Evolutionary conservation across 225 moss, liverwort and hornwort species (phyloP), one percentile per base, ranked within the genome.

Genomic region (Rhytidiadelphus loreus): DNA sequence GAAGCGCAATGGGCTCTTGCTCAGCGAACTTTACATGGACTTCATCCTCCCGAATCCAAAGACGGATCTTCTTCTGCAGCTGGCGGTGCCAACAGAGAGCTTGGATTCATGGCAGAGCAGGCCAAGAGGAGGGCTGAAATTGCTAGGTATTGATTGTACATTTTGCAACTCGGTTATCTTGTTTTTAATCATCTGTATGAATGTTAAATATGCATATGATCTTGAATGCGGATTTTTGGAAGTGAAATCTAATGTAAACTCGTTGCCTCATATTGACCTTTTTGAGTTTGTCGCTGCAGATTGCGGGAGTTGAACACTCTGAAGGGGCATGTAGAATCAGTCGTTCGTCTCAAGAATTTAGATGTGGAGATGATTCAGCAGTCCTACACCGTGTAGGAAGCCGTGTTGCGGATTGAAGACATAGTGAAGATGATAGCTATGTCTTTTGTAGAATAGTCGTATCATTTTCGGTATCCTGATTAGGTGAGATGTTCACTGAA

Each of bases 1-100:
- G 95, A 98, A 86, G 96, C 95, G 58, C 95, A 96, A 79, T 98
- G 98, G 98, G 98, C 95, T 37, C 96, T 92, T 58, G 98, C 96
- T 77, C 98, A 98, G 83, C 94, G 95, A 88, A 98, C 98, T 55
- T 82, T 98, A 75, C 96, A 96, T 58, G 98, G 96, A 78, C 93
- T 98, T 70, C 96, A 98, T 44, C 94, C 96, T 83, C 90, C 91
- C 10, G 91, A 94, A 22, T 69, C 89, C 26, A 94, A 89, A 84
- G 91, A 89, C 18, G 91, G 88, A 8, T 77, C 88, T 52, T 84
- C 85, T 56, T 83, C 76, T 77, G 86, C 88, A 85, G 41, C 50
- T 46, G 37, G 86, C 81, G 86, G 85, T 85, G 91, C 92, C 52
- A 93, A 89, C 76, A 87, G 88, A 48, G 93, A 95, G 80, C 91